phyloP scores from a whole-genome alignment of 179 eudicot genomes.

The Sideroxylon spinosum region DNA sequence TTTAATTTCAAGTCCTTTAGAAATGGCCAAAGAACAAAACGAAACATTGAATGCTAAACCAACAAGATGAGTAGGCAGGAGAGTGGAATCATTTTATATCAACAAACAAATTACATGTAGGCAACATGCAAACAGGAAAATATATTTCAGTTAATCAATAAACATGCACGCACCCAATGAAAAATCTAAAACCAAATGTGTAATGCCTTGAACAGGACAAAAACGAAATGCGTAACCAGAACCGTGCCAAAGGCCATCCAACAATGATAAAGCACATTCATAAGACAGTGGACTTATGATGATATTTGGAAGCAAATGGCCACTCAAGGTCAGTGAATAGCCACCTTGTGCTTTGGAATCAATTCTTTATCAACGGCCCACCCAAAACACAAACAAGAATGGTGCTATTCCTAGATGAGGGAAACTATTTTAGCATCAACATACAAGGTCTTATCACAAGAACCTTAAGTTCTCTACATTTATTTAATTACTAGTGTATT shows the following conservation, averaged over 20 bases:
- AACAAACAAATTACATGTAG: background rate
- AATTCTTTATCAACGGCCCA: no score
- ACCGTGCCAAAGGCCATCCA: background rate
- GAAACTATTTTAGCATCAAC: background rate
- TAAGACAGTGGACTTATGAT: no score
- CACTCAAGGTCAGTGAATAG: no score
- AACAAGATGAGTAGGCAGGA: slow-evolving; percentile 5
- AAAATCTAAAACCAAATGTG: background rate
- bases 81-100: background rate
- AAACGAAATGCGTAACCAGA: background rate
- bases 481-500: no score
- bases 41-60: background rate
- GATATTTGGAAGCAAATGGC: no score
- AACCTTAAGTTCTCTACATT: background rate
- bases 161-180: no score
- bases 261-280: background rate
- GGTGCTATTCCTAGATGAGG: no score
- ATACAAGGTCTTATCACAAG: background rate
- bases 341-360: no score
- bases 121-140: background rate
- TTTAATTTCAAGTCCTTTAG: background rate
- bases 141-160: background rate
- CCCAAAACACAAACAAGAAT: no score
- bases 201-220: background rate
- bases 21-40: background rate